A percentile compares a stretch with the other conserved stretches of the same genome.
Evolutionary conservation across 345 rosid genomes (phyloP).

Genomic region (Stellera chamaejasme): DNA sequence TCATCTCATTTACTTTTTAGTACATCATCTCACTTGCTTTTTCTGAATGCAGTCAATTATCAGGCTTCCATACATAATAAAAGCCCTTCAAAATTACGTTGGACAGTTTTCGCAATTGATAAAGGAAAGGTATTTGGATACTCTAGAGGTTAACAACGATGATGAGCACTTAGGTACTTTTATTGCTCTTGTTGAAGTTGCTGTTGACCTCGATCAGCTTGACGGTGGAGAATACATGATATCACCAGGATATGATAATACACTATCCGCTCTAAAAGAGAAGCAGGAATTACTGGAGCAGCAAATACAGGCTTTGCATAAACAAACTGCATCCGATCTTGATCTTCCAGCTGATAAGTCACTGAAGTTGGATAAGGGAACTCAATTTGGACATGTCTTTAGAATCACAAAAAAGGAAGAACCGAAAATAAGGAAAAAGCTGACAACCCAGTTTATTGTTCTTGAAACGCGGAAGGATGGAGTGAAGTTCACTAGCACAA

Average conservation of each 20-base stretch:
- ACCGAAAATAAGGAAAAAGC: slow-evolving; percentile 90
- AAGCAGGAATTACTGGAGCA: slow-evolving; percentile 68
- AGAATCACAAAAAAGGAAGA: slow-evolving; percentile 98
- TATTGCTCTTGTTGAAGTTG: slow-evolving; percentile 73
- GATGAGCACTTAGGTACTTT: slow-evolving; percentile 75
- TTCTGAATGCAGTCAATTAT: slow-evolving; percentile 63
- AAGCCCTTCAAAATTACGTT: slow-evolving; percentile 52
- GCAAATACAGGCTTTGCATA: slow-evolving; percentile 76
- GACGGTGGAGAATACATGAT: slow-evolving; percentile 96
- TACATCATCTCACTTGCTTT: background rate
- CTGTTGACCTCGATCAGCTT: slow-evolving; percentile 92
- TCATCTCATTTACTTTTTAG: background rate
- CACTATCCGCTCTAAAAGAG: slow-evolving; percentile 56
- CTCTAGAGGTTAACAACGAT: slow-evolving; percentile 43
- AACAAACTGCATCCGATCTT: slow-evolving; percentile 77
- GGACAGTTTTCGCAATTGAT: slow-evolving; percentile 65
- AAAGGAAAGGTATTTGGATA: slow-evolving; percentile 55
- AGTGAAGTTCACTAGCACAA: slow-evolving; percentile 90
- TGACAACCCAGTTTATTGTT: slow-evolving; percentile 73
- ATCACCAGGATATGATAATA: slow-evolving; percentile 74
- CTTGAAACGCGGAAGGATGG: slow-evolving; percentile 99
- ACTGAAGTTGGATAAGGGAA: slow-evolving; percentile 83
- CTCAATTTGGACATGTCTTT: slow-evolving; percentile 94
- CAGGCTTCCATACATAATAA: slow-evolving; percentile 77
- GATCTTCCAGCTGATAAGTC: slow-evolving; percentile 78